A percentile compares a stretch with the other conserved stretches of the same genome.
phyloP scores from a whole-genome alignment of 2,329 filamentous ascomycete species.

The Microdochium trichocladiopsis region DNA sequence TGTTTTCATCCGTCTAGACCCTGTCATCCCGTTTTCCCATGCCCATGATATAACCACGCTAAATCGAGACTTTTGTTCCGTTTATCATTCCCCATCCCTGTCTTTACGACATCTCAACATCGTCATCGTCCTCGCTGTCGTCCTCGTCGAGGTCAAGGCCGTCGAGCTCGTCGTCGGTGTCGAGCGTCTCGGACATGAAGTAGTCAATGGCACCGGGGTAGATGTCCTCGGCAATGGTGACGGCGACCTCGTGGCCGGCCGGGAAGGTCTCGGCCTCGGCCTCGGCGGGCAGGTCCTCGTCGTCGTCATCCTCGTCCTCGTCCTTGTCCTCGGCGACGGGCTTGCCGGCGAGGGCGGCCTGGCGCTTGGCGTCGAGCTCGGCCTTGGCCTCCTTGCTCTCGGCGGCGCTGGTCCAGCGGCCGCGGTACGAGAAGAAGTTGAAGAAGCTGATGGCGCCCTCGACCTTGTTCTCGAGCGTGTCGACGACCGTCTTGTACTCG shows the following conservation, averaged over 20 bases:
- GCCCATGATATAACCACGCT: not conserved
- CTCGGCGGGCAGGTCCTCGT: constrained; percentile 20
- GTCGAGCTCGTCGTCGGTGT: constrained; percentile 16
- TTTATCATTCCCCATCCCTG: not conserved
- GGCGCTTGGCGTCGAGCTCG: constrained; percentile 20
- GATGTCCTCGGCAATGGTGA: constrained; percentile 18
- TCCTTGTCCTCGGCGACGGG: constrained; percentile 22
- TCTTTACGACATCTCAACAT: constrained; percentile 14
- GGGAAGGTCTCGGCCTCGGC: constrained; percentile 21
- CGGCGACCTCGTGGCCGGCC: constrained; percentile 18
- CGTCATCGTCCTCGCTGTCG: constrained; percentile 12
- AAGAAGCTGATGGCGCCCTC: constrained; percentile 53
- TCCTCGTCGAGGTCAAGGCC: constrained; percentile 9
- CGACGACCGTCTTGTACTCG: constrained; percentile 15
- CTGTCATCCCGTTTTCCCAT: not conserved
- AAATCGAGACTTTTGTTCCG: not conserved
- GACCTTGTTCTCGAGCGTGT: constrained; percentile 12
- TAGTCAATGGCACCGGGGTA: constrained; percentile 18
- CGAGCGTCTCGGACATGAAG: constrained; percentile 16
- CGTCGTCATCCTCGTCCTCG: constrained; percentile 23
- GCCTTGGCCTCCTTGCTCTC: constrained; percentile 47
- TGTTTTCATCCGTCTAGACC: not conserved
- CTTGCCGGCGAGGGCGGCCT: constrained; percentile 14
- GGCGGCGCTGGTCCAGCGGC: constrained; percentile 51
- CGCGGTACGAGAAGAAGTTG: constrained; percentile 62